phyloP scores from a whole-genome alignment of 2,329 filamentous ascomycete species.

The Tolypocladium album region DNA sequence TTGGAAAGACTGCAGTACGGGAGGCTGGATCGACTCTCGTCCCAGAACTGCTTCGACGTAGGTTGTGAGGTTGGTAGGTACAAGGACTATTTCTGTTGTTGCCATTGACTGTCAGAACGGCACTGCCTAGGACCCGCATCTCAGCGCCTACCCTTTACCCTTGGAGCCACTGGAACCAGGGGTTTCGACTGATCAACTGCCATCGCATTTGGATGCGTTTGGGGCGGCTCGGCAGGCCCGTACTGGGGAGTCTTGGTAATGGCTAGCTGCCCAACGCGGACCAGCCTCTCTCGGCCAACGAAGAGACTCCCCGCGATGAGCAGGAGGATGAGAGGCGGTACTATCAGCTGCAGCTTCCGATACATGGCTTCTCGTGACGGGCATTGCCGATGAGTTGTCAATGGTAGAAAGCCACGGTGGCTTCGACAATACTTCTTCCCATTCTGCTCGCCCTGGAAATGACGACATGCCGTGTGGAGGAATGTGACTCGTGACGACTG shows the following conservation, averaged over 20 bases:
- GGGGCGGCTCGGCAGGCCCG: neutral
- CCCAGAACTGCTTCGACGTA: conserved; percentile 16
- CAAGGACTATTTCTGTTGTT: neutral
- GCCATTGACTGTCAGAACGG: neutral
- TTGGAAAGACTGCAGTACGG: conserved; percentile 8
- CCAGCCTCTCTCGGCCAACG: conserved; percentile 1
- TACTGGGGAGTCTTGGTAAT: neutral
- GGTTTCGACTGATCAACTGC: neutral
- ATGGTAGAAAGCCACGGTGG: neutral
- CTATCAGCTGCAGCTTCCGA: neutral
- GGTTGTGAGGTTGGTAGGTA: conserved; percentile 2
- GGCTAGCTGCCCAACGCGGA: neutral
- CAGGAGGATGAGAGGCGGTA: conserved; percentile 1
- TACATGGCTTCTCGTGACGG: neutral
- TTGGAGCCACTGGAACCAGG: neutral
- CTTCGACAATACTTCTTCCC: neutral
- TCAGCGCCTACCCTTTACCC: neutral
- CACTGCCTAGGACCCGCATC: neutral
- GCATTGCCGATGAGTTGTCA: neutral
- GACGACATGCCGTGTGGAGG: neutral
- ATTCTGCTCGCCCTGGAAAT: neutral
- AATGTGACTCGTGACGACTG: neutral
- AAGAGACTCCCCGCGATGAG: conserved; percentile 4
- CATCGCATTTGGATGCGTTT: neutral
- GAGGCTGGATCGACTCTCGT: conserved; percentile 7